These are phyloP conservation scores for Amylocystis lapponica DNA, from an alignment of 768 basidiomycete genomes.

Conservation along the genomic window DNA sequence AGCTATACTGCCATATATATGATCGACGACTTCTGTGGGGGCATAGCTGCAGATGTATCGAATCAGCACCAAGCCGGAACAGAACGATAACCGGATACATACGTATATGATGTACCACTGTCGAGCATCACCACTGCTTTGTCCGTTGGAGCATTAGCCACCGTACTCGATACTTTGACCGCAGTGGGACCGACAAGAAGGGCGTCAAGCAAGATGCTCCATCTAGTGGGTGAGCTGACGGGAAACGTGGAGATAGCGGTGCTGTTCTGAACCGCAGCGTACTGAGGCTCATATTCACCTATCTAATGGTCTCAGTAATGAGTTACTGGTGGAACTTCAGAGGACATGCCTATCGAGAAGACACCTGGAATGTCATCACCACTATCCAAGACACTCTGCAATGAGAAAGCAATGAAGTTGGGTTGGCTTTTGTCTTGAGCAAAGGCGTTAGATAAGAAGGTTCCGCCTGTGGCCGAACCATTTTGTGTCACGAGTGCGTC, in stretches of 20 bases:
- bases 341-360: conserved; percentile 59
- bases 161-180: conserved; percentile 46
- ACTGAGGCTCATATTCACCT: conserved; percentile 67
- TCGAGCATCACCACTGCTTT: conserved; percentile 75
- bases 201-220: conserved; percentile 75
- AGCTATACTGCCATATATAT: conserved; percentile 62
- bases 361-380: conserved; percentile 55
- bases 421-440: conserved; percentile 59
- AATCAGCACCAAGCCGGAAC: conserved; percentile 1
- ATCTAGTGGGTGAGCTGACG: conserved; percentile 51
- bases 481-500: conserved; percentile 56
- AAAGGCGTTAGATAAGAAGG: conserved; percentile 74
- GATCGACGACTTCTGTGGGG: conserved; percentile 53
- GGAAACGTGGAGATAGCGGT: conserved; percentile 73
- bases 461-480: conserved; percentile 55
- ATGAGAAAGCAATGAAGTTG: conserved; percentile 75
- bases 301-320: not conserved
- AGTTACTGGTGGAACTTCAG: not conserved
- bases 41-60: conserved; percentile 49
- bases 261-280: conserved; percentile 51
- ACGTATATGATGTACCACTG: conserved; percentile 81
- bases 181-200: conserved; percentile 53
- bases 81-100: conserved; percentile 20
- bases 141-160: conserved; percentile 54
- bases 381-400: conserved; percentile 55